Base-by-base conservation (phyloP, 2,329 filamentous ascomycete species). In the Xylariaceae sp. region DNA sequence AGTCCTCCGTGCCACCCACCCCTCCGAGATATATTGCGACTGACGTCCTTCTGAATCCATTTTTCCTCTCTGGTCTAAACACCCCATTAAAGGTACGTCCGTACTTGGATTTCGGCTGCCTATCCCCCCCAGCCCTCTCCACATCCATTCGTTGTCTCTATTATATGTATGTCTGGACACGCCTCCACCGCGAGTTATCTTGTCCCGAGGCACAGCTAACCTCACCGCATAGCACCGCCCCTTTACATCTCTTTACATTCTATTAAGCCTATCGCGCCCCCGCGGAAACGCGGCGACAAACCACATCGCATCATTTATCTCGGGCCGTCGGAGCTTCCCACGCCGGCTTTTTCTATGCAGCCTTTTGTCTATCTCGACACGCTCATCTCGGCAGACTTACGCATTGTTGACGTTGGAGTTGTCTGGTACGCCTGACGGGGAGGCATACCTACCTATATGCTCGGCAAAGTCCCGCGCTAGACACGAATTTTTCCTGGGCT, bases 1-100 rank as follows among this genome's bases (percentile, higher is more conserved):
- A 53, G 53, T 47, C 43, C 48, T 56, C 48, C 51, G 49, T 49
- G 57, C 51, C 58, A 60, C 55, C 55, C 58, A 56, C 56, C 55
- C 53, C 43, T 58, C 58, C 55, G 53, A 53, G 53, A 60, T 56
- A 58, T 60, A 56, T 56, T 60, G 53, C 40, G 46, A 58, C 56
- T 58, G 58, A 60, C 56, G 51, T 58, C 51, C 54, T 37, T 47
- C 41, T 54, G 54, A 55, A 19, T 40, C n/a, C 19, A 60, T 60
- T 65, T 60, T 60, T 55, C 53, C 41, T 50, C 47, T 39, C 35
- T 30, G 52, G 51, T 34, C 44, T 42, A 43, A 43, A 40, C 9
- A 19, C 45, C 37, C 19, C 19, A 19, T 19, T 19, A 9, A n/a
- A 50, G 41, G 6, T 37, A 7, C 8, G 35, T 37, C 12, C 5